Evolutionary conservation across 306 rosid genomes (phyloP).

Genomic region (Rosa rugosa): DNA sequence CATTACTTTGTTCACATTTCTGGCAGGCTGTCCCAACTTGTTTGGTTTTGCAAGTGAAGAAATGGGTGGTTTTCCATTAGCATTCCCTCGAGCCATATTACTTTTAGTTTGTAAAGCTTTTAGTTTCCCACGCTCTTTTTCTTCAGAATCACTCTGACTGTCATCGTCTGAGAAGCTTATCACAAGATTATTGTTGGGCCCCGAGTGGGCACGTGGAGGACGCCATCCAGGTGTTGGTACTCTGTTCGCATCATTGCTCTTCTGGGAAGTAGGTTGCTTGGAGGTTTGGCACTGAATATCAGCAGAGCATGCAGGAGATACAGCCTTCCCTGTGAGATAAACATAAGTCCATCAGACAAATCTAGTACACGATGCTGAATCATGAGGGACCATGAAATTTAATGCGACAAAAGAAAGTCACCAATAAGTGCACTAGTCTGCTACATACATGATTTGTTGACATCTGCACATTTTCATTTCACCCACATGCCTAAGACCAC

Average conservation of each 20-base stretch:
- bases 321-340: constrained; percentile 31
- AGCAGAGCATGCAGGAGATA: constrained; percentile 43
- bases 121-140: constrained; percentile 30
- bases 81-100: constrained; percentile 31
- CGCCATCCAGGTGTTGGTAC: constrained; percentile 43
- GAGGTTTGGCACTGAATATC: constrained; percentile 36
- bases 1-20: constrained; percentile 43
- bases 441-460: neutral
- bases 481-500: neutral
- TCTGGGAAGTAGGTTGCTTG: constrained; percentile 42
- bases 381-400: neutral
- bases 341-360: constrained; percentile 13
- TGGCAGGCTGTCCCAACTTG: constrained; percentile 39
- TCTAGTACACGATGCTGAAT: constrained; percentile 12
- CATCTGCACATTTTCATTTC: neutral
- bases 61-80: constrained; percentile 44
- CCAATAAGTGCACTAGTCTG: neutral
- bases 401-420: neutral
- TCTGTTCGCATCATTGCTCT: constrained; percentile 43
- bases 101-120: constrained; percentile 41
- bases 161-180: constrained; percentile 94
- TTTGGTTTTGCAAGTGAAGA: constrained; percentile 46
- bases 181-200: constrained; percentile 65
- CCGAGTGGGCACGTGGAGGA: constrained; percentile 47
- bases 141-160: constrained; percentile 78